Base-by-base conservation (phyloP, 768 basidiomycete species). In the Rickenella mellea region DNA sequence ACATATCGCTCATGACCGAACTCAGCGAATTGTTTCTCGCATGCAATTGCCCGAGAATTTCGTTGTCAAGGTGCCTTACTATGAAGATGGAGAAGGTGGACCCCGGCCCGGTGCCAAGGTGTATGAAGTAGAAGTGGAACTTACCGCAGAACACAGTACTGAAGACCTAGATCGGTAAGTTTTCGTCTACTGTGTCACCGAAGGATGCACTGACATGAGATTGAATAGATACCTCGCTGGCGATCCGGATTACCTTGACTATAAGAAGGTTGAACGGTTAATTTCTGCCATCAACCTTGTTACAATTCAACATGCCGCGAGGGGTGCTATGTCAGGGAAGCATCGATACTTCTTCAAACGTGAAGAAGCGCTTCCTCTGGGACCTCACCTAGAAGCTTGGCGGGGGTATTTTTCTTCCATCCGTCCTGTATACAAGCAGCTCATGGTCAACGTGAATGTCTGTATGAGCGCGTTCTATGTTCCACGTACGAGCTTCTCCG, bases 201-300 rank as follows among this genome's bases (percentile, higher is more conserved):
- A 30, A 10, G 10, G 29, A 30, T 10, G 26, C 19, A 6, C 36
- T 24, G 35, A 42, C 31, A 14, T 35, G 20, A 26, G 2, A 17
- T 27, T n/a, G 12, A 15, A n/a, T 27, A 84, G 82, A 20, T 74
- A 78, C 54, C 63, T 84, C 14, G 55, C 55, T 2, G 86, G 84
- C 1, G 53, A 70, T 6, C 64, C 66, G 3, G 67, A 74, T 43
- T 71, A 76, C 48, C 67, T 72, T 30, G 66, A 67, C 32, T 71
- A 73, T 27, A 80, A 85, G 39, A 68, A 76, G 2, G 57, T 66
- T n/a, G n/a, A n/a, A 41, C 80, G 82, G 0, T 49, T 76, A 12
- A 61, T 84, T 4, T 68, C 81, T 7, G 80, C 80, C 3, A 53
- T 84, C 37, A 83, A 86, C 52, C 60, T 85, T 19, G 64, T 84